Base-by-base conservation (phyloP, 1,139 yeast species). In the Geotrichum carabidarum region DNA sequence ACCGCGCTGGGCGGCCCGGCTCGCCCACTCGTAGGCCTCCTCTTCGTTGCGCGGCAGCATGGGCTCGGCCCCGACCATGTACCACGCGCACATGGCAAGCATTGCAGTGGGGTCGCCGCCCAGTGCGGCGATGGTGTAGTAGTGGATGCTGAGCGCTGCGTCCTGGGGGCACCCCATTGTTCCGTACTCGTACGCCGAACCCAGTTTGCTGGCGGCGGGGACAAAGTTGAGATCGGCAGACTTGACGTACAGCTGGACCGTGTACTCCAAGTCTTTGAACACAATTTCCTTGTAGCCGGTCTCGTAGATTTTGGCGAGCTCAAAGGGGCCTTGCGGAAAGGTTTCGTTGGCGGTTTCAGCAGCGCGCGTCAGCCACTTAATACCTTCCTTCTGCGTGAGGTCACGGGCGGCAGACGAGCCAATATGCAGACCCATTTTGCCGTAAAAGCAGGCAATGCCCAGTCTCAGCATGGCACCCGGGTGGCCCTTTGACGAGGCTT, bases 51-150 rank as follows among this genome's bases (percentile, higher is more conserved):
- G 80, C 11, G 84, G 85, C 61, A 93, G 77, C 57, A 83, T 82
- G 17, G 93, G 91, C 43, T 86, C 93, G 43, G 87, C 84, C 0
- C 99, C 99, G 37, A 89, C 86, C 68, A 91, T 76, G 68, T 90
- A 93, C 98, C 98, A 93, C 1, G 97, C 97, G 70, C 97, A 90
- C 77, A 93, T 78, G 2, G 96, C 91, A 64, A 91, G 76, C 96
- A 91, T 93, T n/a, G 96, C 85, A 51, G 80, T 83, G 1, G 95
- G 81, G 68, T 93, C 95, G 6, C 96, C 96, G 1, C 86, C 86
- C 46, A 84, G 71, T 0, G 98, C 96, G 0, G 96, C 96, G 62
- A 86, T 84, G 0, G 96, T 90, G 69, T 89, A 93, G 68, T 91
- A 93, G 69, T 93, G 97, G 50, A 93, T 88, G 1, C 95, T 85